Percentiles rank a stretch among this genome's conserved stretches.
phyloP scores from a whole-genome alignment of 768 basidiomycete genomes.

The Russula dissimulans region DNA sequence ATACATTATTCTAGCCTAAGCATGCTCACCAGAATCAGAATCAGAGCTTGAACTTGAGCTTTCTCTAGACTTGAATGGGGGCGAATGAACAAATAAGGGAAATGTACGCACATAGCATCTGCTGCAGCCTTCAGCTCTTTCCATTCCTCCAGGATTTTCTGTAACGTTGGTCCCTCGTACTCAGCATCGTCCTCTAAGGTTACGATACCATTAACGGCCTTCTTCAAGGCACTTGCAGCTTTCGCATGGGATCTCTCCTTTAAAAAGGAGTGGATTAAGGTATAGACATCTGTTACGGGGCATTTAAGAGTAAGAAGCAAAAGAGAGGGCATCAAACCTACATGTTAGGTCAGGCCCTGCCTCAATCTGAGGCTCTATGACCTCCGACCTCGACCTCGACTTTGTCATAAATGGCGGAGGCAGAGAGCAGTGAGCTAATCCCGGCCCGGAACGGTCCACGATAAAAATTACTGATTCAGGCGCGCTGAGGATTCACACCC shows the following conservation, averaged over 20 bases:
- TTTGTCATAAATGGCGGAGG: not conserved
- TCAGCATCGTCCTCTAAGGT: constrained; percentile 47
- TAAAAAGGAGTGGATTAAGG: constrained; percentile 68
- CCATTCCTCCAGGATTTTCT: constrained; percentile 62
- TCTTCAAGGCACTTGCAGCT: constrained; percentile 65
- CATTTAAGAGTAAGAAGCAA: not conserved
- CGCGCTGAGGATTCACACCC: not conserved
- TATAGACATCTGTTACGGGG: constrained; percentile 52
- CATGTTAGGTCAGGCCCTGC: not conserved
- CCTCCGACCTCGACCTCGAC: too few relatives aligned
- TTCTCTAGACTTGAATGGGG: not conserved
- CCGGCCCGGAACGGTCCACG: not conserved
- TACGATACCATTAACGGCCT: constrained; percentile 55
- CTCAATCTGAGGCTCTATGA: not conserved
- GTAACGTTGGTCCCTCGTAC: constrained; percentile 44
- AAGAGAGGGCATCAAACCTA: not conserved
- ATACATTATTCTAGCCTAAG: not conserved
- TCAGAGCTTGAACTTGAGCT: constrained; percentile 15
- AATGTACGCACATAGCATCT: constrained; percentile 8
- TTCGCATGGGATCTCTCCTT: constrained; percentile 54
- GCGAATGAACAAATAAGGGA: not conserved
- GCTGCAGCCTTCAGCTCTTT: constrained; percentile 26
- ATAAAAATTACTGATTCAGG: not conserved
- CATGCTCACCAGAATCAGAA: constrained; percentile 16
- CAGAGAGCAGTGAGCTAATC: not conserved